Percentiles rank a stretch among this genome's conserved stretches.
Evolutionary conservation across 495 filamentous ascomycete species (phyloP).

Genomic region (Aspergillus cavernicola): DNA sequence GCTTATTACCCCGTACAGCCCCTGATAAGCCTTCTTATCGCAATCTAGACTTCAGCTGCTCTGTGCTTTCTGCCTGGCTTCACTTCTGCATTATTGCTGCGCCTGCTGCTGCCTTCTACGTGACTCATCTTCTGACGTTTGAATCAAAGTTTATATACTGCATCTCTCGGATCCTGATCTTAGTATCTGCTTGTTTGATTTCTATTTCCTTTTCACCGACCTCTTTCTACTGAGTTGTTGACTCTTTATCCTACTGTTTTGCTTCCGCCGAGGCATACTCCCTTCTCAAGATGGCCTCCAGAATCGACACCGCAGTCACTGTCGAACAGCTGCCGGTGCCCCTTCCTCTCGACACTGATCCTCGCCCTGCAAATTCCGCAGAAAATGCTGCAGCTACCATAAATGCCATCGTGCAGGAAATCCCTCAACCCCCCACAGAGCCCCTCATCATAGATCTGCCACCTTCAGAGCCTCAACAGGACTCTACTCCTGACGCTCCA

Average conservation of each 20-base stretch:
- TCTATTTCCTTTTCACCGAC: background rate
- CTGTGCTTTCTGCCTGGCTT: slow-evolving; percentile 6
- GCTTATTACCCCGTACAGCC: slow-evolving; percentile 12
- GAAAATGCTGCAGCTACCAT: slow-evolving; percentile 3
- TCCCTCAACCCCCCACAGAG: slow-evolving; percentile 2
- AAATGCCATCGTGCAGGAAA: slow-evolving; percentile 4
- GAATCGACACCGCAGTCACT: slow-evolving; percentile 10
- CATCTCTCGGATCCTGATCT: too few species aligned
- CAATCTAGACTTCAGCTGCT: slow-evolving; percentile 16
- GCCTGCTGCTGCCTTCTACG: slow-evolving; percentile 1
- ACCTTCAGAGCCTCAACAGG: background rate
- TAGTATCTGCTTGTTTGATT: background rate
- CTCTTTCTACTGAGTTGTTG: background rate
- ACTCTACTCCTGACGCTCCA: background rate
- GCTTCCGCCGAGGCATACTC: slow-evolving; percentile 1
- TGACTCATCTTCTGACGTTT: background rate
- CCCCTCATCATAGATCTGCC: background rate
- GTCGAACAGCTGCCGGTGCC: slow-evolving; percentile 16
- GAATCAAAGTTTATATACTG: too few species aligned
- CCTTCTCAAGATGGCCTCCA: slow-evolving; percentile 25
- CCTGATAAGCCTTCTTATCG: slow-evolving; percentile 30
- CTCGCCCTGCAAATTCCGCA: slow-evolving; percentile 4
- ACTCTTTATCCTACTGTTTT: background rate
- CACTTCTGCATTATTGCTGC: slow-evolving; percentile 5
- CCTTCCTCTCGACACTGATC: slow-evolving; percentile 13